Base-by-base conservation (phyloP, 805 yeast species). In the Myxozyma melibiosi region DNA sequence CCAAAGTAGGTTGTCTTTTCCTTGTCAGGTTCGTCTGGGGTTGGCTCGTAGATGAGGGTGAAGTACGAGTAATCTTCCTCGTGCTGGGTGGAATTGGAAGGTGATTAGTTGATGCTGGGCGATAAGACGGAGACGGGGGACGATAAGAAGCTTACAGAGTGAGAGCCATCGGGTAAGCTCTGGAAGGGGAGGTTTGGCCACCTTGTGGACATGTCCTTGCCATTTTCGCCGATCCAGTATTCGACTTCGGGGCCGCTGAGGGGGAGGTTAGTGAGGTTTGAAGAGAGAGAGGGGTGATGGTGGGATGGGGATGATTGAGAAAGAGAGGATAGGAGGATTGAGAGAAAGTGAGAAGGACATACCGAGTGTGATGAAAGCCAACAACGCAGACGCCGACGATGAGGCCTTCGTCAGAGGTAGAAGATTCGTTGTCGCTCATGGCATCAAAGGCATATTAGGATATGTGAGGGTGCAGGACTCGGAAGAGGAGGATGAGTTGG, bases 91-190 rank as follows among this genome's bases (percentile, higher is more conserved):
- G 11, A n/a, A n/a, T n/a, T n/a, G n/a, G n/a, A n/a, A n/a, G n/a
- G n/a, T n/a, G n/a, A n/a, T n/a, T n/a, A n/a, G n/a, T n/a, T n/a
- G n/a, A 14, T 18, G 37, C 41, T 27, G 20, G 34, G 14, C 24
- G 25, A 22, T 18, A 5, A 40, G 18, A 24, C 18, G n/a, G 14
- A 38, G 5, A 18, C 39, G 35, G 31, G 13, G 14, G 18, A 14
- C 11, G 14, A 24, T 11, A n/a, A 40, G 28, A 33, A n/a, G 39
- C 53, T 9, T 40, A 63, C 66, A 22, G 91, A 78, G 70, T 94
- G 99, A 1, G 95, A 85, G 3, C 98, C 98, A 72, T 94, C 99
- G 0, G 99, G 98, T 22, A 94, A 74, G 1, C 97, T 96, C 69
- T 91, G 97, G 68, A 94, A 94, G 2, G 99, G 95, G 40, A 94